Conservation (phyloP, 805 yeast species). For the Candida mattraensis region DNA sequence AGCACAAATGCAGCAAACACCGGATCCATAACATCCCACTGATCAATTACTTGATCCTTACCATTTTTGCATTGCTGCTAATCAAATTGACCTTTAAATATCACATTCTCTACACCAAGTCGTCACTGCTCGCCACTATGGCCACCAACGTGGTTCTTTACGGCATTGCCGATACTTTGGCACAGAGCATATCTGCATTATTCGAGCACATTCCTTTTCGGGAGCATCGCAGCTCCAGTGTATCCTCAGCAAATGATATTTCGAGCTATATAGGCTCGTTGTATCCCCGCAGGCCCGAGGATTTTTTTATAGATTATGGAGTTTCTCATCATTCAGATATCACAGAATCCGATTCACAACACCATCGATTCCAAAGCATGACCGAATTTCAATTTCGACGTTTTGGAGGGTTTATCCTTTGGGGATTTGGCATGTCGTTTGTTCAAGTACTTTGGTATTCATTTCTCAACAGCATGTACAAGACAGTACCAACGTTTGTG, state of each 20-base stretch:
- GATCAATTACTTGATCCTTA: conserved; percentile 53
- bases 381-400: conserved; percentile 61
- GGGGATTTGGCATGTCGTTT: conserved; percentile 86
- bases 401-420: conserved; percentile 73
- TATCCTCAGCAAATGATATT: conserved; percentile 19
- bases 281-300: conserved; percentile 19
- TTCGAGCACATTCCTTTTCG: conserved; percentile 11
- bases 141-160: conserved; percentile 77
- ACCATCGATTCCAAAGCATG: too few relatives aligned
- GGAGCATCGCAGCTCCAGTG: conserved; percentile 15
- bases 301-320: conserved; percentile 37
- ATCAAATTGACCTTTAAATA: conserved; percentile 56
- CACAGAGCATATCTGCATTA: conserved; percentile 62
- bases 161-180: conserved; percentile 90
- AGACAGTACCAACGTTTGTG: conserved; percentile 78
- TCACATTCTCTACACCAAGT: conserved; percentile 57
- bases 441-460: conserved; percentile 88
- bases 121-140: conserved; percentile 74
- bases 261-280: conserved; percentile 21
- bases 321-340: conserved; percentile 5
- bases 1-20: conserved; percentile 16
- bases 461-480: conserved; percentile 72
- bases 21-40: conserved; percentile 50
- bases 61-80: conserved; percentile 48
- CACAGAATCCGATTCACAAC: conserved; percentile 6